Evolutionary conservation across 2,329 filamentous ascomycete species (phyloP), one percentile per base, ranked within the genome.

Genomic region (Sphaerulina populicola): DNA sequence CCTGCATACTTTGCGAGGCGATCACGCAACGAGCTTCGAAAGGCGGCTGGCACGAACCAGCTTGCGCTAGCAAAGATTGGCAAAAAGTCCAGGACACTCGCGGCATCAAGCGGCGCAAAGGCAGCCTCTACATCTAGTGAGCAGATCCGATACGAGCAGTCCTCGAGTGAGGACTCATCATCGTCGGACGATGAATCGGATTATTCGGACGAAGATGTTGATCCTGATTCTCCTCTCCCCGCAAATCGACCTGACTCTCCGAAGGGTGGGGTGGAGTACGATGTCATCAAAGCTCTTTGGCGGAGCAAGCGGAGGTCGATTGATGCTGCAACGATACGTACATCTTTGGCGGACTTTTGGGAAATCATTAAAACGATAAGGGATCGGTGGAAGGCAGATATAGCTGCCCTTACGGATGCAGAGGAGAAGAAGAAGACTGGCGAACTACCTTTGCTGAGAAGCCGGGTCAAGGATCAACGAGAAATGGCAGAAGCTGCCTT

Each of bases 271-370:
- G 73, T 74, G 11, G 71, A 74, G 48, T 83, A 82, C 64, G 79
- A 82, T 61, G 73, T 77, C 8, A 75, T 82, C 50, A 78, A 79
- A 63, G 78, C 79, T 29, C 74, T 81, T 9, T 83, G 80, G 80
- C 75, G 72, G 44, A 74, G 77, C 41, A 74, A 74, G 53, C 77
- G 75, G 55, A 74, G 73, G 54, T 65, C 69, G 30, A 69, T 75
- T 15, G 68, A 70, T 49, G 68, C 72, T 12, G 74, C 77, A 23
- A 74, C 75, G 53, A 75, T 83, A 51, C 75, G 78, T 57, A 69
- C 67, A 55, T 76, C 75, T 40, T 69, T 83, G 56, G 72, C 73
- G 44, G 72, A 76, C 39, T 78, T 79, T 61, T 81, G 79, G 70
- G 78, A 82, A 44, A 69, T 82, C 40, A 69, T 82, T 53, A 78